These are phyloP conservation scores for Phytophthora aleatoria DNA, from an alignment of 352 stramenopile species.

Conservation along the genomic window DNA sequence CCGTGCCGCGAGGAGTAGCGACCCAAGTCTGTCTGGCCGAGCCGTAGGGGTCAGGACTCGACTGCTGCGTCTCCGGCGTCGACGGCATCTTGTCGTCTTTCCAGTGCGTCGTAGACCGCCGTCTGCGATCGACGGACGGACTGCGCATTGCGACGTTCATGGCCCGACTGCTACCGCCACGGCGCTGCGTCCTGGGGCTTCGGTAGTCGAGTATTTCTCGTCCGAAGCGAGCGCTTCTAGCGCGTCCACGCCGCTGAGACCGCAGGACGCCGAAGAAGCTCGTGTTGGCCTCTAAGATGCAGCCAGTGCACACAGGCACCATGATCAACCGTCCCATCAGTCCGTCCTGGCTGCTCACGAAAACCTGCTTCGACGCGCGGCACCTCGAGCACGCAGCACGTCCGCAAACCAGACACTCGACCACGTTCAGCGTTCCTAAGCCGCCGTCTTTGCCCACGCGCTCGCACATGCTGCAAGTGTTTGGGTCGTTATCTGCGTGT, in stretches of 20 bases:
- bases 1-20: constrained; percentile 17
- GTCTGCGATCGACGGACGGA: constrained; percentile 18
- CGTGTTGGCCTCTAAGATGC: constrained; percentile 41
- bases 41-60: constrained; percentile 11
- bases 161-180: constrained; percentile 9
- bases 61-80: constrained; percentile 23
- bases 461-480: constrained; percentile 31
- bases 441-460: constrained; percentile 20
- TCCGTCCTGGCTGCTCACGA: constrained; percentile 39
- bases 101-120: constrained; percentile 9
- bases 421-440: constrained; percentile 24
- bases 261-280: constrained; percentile 28
- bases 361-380: constrained; percentile 43
- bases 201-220: constrained; percentile 12
- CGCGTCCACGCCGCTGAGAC: constrained; percentile 7
- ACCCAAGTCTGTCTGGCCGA: constrained; percentile 18
- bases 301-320: constrained; percentile 43
- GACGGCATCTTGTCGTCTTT: constrained; percentile 9
- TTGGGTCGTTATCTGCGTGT: constrained; percentile 3
- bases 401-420: constrained; percentile 37
- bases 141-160: constrained; percentile 18
- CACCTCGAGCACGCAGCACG: constrained; percentile 31
- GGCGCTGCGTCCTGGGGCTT: constrained; percentile 8
- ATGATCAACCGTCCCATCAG: constrained; percentile 45
- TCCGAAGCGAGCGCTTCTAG: constrained; percentile 10